These are phyloP conservation scores for Diplodia mutila DNA, from an alignment of 2,329 filamentous ascomycete genomes.

Conservation along the genomic window DNA sequence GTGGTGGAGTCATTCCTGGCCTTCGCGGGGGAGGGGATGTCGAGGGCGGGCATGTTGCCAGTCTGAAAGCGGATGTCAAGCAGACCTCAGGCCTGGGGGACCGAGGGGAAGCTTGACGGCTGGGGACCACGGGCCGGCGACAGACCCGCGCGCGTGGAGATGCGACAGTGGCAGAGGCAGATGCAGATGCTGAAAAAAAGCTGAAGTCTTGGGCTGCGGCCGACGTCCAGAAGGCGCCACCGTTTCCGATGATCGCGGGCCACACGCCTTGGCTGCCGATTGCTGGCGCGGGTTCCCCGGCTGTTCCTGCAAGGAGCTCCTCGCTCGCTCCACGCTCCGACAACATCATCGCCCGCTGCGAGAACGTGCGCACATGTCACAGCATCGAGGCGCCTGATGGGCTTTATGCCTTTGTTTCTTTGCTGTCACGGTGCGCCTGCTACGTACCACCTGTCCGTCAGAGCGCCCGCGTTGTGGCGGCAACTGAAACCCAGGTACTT, in stretches of 20 bases:
- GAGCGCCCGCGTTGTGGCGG: conserved; percentile 12
- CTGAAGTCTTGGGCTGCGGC: background rate
- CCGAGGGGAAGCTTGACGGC: conserved; percentile 2
- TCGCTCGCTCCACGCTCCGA: background rate
- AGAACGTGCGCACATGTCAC: conserved; percentile 7
- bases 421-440: background rate
- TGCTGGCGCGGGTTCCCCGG: background rate
- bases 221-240: background rate
- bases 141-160: conserved; percentile 19
- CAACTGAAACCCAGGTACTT: conserved; percentile 4
- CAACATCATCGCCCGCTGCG: background rate
- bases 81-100: background rate
- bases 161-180: background rate
- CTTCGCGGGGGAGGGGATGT: conserved; percentile 33
- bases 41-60: conserved; percentile 42
- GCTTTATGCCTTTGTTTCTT: background rate
- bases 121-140: conserved; percentile 13
- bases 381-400: background rate
- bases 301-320: conserved; percentile 14
- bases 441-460: no score
- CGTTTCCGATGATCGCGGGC: background rate
- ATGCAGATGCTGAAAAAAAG: no score
- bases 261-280: background rate
- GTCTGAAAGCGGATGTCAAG: conserved; percentile 23
- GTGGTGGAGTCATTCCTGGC: conserved; percentile 26